Percentiles rank a stretch among this genome's conserved stretches.
Conservation (phyloP, 352 stramenopile species). For the Sclerospora graminicola region DNA sequence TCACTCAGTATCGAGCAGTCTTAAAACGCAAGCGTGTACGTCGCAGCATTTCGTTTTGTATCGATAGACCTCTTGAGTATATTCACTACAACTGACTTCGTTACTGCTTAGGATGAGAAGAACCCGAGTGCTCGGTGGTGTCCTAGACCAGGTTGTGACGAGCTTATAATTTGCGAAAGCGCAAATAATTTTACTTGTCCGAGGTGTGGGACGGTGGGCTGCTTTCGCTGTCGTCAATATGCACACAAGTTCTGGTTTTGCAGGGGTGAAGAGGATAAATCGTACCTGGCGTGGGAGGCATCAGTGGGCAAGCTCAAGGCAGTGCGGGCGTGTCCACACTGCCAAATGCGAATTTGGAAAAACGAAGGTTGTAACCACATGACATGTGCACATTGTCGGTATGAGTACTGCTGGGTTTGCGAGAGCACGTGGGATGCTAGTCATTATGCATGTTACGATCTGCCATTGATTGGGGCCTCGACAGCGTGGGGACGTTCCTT, state of each 20-base stretch:
- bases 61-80: background rate
- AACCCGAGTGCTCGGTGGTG: conserved; percentile 68
- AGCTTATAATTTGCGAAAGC: conserved; percentile 52
- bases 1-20: conserved; percentile 20
- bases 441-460: conserved; percentile 64
- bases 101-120: conserved; percentile 43
- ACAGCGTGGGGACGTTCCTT: conserved; percentile 23
- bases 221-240: conserved; percentile 44
- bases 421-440: conserved; percentile 40
- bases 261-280: conserved; percentile 31
- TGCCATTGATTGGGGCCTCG: conserved; percentile 32
- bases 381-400: conserved; percentile 49
- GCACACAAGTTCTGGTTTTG: conserved; percentile 59
- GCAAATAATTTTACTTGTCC: conserved; percentile 47
- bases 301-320: conserved; percentile 40
- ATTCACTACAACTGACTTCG: background rate
- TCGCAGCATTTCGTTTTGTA: background rate
- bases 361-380: conserved; percentile 68
- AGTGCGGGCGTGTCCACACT: conserved; percentile 49
- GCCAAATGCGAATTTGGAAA: conserved; percentile 69
- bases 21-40: conserved; percentile 49
- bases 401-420: conserved; percentile 68
- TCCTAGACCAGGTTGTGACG: conserved; percentile 39
- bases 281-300: conserved; percentile 46
- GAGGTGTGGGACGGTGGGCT: conserved; percentile 39